Evolutionary conservation across 73 alveolate genomes (phyloP).

Genomic region (Paramecium pentaurelia): DNA sequence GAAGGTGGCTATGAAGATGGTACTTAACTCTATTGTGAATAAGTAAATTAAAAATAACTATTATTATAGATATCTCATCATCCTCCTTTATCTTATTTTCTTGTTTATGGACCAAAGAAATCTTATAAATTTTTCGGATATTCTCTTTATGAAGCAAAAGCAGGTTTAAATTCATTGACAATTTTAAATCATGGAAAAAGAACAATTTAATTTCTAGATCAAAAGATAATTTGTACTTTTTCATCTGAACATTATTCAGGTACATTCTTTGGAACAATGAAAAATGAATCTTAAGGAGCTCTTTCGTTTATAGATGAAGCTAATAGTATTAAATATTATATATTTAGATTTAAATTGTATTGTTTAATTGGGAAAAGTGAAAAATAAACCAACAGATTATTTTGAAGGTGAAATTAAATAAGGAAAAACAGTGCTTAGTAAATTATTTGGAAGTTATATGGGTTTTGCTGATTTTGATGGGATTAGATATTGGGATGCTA

Average conservation of each 20-base stretch:
- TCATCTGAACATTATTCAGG: slow-evolving; percentile 63
- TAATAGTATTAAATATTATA: slow-evolving; percentile 1
- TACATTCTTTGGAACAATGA: slow-evolving; percentile 67
- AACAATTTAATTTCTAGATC: slow-evolving; percentile 3
- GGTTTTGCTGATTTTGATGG: slow-evolving; percentile 95
- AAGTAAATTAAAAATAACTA: neutral
- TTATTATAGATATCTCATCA: slow-evolving; percentile 80
- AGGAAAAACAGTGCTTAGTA: slow-evolving; percentile 16
- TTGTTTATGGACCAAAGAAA: slow-evolving; percentile 55
- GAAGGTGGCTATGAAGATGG: slow-evolving; percentile 96
- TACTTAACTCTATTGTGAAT: slow-evolving; percentile 91
- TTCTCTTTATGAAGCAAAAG: slow-evolving; percentile 64
- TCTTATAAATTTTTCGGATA: slow-evolving; percentile 59
- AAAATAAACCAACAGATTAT: slow-evolving; percentile 78
- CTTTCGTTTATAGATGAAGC: slow-evolving; percentile 55
- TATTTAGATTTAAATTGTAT: neutral
- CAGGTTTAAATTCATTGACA: slow-evolving; percentile 66
- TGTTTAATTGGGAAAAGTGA: slow-evolving; percentile 57
- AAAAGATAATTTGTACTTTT: slow-evolving; percentile 39
- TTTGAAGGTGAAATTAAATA: slow-evolving; percentile 81
- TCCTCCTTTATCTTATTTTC: slow-evolving; percentile 85
- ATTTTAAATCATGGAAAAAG: slow-evolving; percentile 55
- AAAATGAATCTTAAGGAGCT: slow-evolving; percentile 65
- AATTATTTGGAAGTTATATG: slow-evolving; percentile 74
- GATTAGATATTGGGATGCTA: slow-evolving; percentile 94